Evolutionary conservation across 2,329 filamentous ascomycete species (phyloP).

Genomic region (Pseudogymnoascus sp.): DNA sequence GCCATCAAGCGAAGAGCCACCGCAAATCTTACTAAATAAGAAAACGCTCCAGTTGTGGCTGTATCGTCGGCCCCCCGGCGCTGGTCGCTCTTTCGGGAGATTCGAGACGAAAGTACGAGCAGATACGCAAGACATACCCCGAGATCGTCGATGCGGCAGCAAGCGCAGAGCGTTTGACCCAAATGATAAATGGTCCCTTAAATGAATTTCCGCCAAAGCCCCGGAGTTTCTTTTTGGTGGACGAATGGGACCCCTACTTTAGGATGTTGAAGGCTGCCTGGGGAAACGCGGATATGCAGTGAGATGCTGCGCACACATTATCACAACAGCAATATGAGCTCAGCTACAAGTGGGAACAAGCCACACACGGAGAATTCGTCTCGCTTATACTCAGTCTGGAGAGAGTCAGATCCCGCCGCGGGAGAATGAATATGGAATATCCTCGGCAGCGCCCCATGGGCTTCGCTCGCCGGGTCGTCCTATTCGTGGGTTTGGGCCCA

Average conservation of each 20-base stretch:
- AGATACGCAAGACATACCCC: neutral
- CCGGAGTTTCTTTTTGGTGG: neutral
- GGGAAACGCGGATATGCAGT: neutral
- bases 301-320: neutral
- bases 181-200: neutral
- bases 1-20: constrained; percentile 7
- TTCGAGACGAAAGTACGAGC: constrained; percentile 4
- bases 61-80: neutral
- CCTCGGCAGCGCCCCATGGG: neutral
- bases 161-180: neutral
- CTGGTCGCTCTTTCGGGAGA: constrained; percentile 7
- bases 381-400: neutral
- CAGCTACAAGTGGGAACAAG: constrained; percentile 1
- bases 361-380: neutral
- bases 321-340: neutral
- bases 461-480: neutral
- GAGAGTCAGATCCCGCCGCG: constrained; percentile 1
- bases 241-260: neutral
- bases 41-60: constrained; percentile 4
- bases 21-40: constrained; percentile 4
- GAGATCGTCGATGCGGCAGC: neutral
- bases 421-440: neutral
- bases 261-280: neutral
- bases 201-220: neutral
- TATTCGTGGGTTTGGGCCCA: neutral